Base-by-base conservation (phyloP, 441 rosid species). In the Corymbia citriodora region DNA sequence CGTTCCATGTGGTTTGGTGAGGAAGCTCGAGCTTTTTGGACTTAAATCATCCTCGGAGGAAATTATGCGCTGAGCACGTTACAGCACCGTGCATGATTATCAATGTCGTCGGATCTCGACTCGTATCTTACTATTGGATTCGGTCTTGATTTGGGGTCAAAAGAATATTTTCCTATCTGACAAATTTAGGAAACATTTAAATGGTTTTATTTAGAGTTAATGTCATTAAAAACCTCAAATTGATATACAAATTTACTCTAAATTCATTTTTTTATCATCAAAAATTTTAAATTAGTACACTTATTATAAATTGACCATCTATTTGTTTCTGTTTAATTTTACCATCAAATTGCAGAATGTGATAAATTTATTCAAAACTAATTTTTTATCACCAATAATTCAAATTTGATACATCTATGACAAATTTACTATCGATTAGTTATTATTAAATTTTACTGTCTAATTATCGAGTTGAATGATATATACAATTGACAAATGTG, bases 321-420 rank as follows among this genome's bases (percentile, higher is more conserved):
- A 59, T 25, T 59, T 19, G n/a, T 59, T 59, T 59, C 7, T 7
- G 9, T 59, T 59, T 10, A 59, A 59, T 59, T 59, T 59, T 25
- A 1, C 25, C n/a, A 1, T 25, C 25, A 59, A 1, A 59, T 59
- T 25, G 25, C 25, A 14, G 1, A 59, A 29, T 7, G 1, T 59
- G 5, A 59, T 23, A 25, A 59, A 59, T 19, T 59, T 59, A 59
- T 6, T 7, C 14, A 23, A 59, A 59, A 59, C 7, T 59, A 59
- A 59, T 25, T 59, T 59, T 59, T 59, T 0, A 59, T 3, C 7
- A 17, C 25, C 4, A 59, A 59, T 21, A 21, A 25, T 10, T 3
- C 5, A 12, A 25, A 59, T 23, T 13, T 0, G 0, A 0, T 59
- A 59, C 3, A 59, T 2, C 25, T 6, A 59, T 10, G 25, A 59